These are phyloP conservation scores for Botrytis aclada DNA, from an alignment of 2,329 filamentous ascomycete species.

Conservation along the genomic window DNA sequence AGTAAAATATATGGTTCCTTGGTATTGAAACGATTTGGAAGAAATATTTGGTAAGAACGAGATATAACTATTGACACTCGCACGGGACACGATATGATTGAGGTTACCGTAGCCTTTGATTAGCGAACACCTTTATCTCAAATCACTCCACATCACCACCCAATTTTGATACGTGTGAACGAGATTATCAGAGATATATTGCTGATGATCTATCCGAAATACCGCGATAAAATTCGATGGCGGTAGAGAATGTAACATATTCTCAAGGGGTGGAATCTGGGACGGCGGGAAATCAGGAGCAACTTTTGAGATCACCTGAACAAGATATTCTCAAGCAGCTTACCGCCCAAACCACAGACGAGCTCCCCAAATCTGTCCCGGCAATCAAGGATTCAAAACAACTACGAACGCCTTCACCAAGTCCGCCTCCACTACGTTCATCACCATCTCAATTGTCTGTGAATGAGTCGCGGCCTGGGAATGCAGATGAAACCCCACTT, in stretches of 20 bases:
- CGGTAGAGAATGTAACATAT: conserved; percentile 17
- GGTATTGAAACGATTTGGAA: not conserved
- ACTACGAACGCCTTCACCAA: conserved; percentile 1
- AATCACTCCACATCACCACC: conserved; percentile 1
- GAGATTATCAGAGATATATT: not conserved
- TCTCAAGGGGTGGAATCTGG: not conserved
- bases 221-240: not conserved
- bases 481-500: conserved; percentile 4
- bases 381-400: not conserved
- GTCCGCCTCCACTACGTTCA: not conserved
- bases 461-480: not conserved
- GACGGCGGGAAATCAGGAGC: not conserved
- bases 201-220: not conserved
- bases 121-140: conserved; percentile 9
- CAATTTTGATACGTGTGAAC: not conserved
- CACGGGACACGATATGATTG: not conserved
- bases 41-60: not conserved
- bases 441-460: not conserved
- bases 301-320: conserved; percentile 5
- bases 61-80: not conserved
- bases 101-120: conserved; percentile 8
- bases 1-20: too few species aligned
- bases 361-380: not conserved
- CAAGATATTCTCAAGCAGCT: not conserved
- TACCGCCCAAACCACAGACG: not conserved